Evolutionary conservation across 2,329 filamentous ascomycete species (phyloP).

Genomic region (Fusarium buxicola): DNA sequence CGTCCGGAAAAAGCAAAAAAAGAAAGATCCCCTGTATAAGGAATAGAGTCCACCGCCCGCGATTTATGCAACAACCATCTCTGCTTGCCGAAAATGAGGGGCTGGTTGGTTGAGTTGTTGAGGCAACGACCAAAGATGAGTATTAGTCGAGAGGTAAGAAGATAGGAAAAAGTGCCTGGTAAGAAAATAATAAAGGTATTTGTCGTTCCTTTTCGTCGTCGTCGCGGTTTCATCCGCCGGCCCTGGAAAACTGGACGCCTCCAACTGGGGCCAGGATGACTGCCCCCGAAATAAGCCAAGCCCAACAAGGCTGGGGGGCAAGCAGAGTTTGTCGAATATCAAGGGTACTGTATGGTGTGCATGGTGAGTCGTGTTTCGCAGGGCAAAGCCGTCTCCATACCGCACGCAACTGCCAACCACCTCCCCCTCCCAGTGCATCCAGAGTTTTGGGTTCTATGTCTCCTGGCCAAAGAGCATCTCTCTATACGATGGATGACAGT

Average conservation of each 20-base stretch:
- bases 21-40: constrained; percentile 16
- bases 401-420: constrained; percentile 18
- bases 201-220: constrained; percentile 27
- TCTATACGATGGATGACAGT: constrained; percentile 1
- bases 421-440: neutral
- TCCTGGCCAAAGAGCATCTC: neutral
- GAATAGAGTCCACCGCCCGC: constrained; percentile 17
- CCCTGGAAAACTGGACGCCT: constrained; percentile 6
- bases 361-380: constrained; percentile 16
- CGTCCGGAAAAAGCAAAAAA: constrained; percentile 18
- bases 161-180: constrained; percentile 13
- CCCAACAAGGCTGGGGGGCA: constrained; percentile 10
- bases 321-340: constrained; percentile 15
- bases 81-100: constrained; percentile 3
- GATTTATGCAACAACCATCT: constrained; percentile 16
- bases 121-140: constrained; percentile 5
- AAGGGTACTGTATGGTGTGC: constrained; percentile 15
- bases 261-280: constrained; percentile 8
- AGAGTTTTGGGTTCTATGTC: constrained; percentile 4
- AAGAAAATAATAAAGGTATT: constrained; percentile 7
- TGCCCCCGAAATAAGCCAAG: constrained; percentile 8
- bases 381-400: constrained; percentile 5
- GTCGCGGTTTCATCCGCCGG: constrained; percentile 25
- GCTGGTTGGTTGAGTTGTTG: constrained; percentile 10
- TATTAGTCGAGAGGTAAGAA: constrained; percentile 33